A percentile compares a stretch with the other conserved stretches of the same genome.
Conservation (phyloP, 78 protist genomes). For the Polysphondylium violaceum region DNA sequence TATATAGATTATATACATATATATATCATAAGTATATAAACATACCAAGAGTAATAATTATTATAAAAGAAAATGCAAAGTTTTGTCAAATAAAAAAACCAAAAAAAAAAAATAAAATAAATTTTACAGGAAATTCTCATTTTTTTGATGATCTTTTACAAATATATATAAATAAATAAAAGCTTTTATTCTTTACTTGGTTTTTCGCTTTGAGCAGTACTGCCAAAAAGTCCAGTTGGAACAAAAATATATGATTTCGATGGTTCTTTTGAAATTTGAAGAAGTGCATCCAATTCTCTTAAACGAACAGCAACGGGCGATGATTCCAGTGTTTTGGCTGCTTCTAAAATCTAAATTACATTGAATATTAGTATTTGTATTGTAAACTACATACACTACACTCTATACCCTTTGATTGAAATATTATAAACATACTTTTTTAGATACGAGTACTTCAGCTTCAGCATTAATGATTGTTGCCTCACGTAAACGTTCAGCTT, state of each 20-base stretch:
- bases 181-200: not conserved
- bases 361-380: not conserved
- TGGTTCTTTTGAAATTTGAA: slow-evolving; percentile 45
- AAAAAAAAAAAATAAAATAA: not conserved
- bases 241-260: slow-evolving; percentile 50
- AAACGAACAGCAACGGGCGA: slow-evolving; percentile 56
- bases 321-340: slow-evolving; percentile 22
- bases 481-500: slow-evolving; percentile 44
- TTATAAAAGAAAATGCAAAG: too few species aligned
- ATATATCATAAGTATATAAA: too few species aligned
- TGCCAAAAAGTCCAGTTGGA: slow-evolving; percentile 20
- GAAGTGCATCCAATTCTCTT: slow-evolving; percentile 26
- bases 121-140: not conserved
- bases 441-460: not conserved
- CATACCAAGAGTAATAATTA: too few species aligned
- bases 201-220: not conserved
- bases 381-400: not conserved
- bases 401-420: too few species aligned
- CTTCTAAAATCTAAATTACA: slow-evolving; percentile 14
- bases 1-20: not conserved
- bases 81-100: not conserved
- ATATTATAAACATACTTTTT: not conserved
- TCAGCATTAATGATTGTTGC: slow-evolving; percentile 39
- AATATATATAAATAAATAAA: not conserved
- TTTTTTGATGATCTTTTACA: not conserved